Evolutionary conservation across 129 eudicot species (phyloP).

Genomic region (Oenanthe sinensis): DNA sequence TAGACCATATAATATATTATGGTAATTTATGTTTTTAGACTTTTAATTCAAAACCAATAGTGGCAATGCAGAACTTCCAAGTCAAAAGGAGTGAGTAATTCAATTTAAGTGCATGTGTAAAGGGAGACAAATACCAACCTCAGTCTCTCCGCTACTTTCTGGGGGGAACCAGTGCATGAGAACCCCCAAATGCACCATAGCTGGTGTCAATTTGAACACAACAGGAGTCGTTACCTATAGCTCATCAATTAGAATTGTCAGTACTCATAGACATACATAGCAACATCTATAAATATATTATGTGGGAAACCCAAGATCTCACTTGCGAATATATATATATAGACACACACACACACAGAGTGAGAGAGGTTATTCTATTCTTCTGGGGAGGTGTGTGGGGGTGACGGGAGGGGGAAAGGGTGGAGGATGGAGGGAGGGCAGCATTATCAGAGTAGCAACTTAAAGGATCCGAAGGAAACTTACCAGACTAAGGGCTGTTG

Average conservation of each 20-base stretch:
- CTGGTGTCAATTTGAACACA: slow-evolving; percentile 77
- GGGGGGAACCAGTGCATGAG: slow-evolving; percentile 96
- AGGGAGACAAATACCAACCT: slow-evolving; percentile 43
- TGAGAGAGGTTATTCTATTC: slow-evolving; percentile 4
- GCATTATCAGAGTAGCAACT: not conserved
- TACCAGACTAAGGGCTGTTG: slow-evolving; percentile 97
- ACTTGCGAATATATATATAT: not conserved
- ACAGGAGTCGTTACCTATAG: slow-evolving; percentile 87
- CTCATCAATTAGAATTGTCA: slow-evolving; percentile 5
- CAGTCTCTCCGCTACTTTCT: slow-evolving; percentile 42
- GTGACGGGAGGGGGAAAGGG: not conserved
- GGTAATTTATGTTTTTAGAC: not conserved
- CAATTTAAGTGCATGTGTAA: not conserved
- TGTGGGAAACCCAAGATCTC: not conserved
- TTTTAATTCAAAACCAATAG: not conserved
- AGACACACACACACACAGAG: not conserved
- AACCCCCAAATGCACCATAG: slow-evolving; percentile 81
- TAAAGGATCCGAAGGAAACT: slow-evolving; percentile 11
- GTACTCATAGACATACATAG: not conserved
- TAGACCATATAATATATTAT: not conserved
- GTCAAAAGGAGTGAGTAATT: not conserved
- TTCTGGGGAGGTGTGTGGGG: not conserved
- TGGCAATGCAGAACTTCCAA: not conserved
- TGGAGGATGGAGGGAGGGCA: not conserved
- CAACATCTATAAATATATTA: not conserved